Conservation (phyloP, 169 alveolate species). For the Sarcocystis neurona region DNA sequence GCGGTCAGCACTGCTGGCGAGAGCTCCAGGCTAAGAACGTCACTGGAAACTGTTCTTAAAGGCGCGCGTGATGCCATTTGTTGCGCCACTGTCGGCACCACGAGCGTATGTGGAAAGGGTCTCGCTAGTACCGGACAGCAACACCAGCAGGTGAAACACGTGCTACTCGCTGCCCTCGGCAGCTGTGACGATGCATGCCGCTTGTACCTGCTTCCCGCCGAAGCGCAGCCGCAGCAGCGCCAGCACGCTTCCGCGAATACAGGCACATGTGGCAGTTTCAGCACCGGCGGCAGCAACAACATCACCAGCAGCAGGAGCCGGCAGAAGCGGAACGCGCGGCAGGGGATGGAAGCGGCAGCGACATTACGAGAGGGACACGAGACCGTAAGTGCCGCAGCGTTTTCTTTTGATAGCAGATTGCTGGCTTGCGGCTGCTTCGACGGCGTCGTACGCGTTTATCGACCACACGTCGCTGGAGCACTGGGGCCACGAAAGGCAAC, state of each 20-base stretch:
- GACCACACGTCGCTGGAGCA: too few relatives aligned
- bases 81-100: too few relatives aligned
- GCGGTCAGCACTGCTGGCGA: too few relatives aligned
- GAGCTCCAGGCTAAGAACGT: too few relatives aligned
- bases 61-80: too few relatives aligned
- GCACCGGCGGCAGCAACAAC: constrained; percentile 2
- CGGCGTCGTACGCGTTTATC: constrained; percentile 40
- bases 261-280: background rate
- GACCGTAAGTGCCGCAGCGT: constrained; percentile 18
- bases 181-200: constrained; percentile 13
- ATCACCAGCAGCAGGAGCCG: background rate
- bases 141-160: too few relatives aligned
- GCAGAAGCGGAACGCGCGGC: background rate
- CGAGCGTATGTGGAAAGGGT: too few relatives aligned
- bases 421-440: constrained; percentile 55
- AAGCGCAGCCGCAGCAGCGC: background rate
- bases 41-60: too few relatives aligned
- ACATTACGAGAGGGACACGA: constrained; percentile 17
- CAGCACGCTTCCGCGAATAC: background rate
- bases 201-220: background rate
- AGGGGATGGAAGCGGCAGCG: background rate
- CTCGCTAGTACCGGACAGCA: too few relatives aligned
- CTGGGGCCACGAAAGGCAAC: too few relatives aligned
- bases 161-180: constrained; percentile 32
- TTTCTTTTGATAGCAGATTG: constrained; percentile 26